Base-by-base conservation (phyloP, 805 yeast species). In the Candida caryicola region DNA sequence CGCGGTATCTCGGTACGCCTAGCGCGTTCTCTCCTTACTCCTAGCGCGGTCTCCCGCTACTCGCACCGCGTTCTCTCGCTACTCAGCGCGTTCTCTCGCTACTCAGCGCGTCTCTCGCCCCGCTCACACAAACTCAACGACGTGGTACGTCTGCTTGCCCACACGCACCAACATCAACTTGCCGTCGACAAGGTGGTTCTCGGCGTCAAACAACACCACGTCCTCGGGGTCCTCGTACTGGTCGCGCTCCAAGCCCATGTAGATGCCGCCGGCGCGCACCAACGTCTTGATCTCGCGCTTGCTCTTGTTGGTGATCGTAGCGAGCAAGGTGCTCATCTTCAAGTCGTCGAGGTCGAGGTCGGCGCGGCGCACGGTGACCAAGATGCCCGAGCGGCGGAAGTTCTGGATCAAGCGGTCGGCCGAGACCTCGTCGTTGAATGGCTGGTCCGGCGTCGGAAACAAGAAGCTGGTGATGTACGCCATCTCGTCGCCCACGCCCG, bases 71-170 rank as follows among this genome's bases (percentile, higher is more conserved):
- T n/a, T n/a, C n/a, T n/a, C n/a, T n/a, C n/a, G n/a, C n/a, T 10
- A 23, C 25, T 10, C 10, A 7, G 25, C 10, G 25, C 10, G 10
- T 23, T 10, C 25, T 23, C 25, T 23, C 25, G 10, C 25, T 23
- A 8, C 25, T 23, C 10, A 23, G n/a, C n/a, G n/a, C n/a, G n/a
- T n/a, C n/a, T n/a, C n/a, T n/a, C n/a, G n/a, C 30, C n/a, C n/a
- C n/a, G n/a, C n/a, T n/a, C 13, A 25, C n/a, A 19, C 25, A 33
- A 70, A 57, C 41, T 76, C 74, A n/a, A 79, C 73, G 17, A 82
- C 76, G 52, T 71, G 66, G 52, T 80, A 81, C 43, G 76, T 76
- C 33, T 74, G 77, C 55, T 90, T 91, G 2, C 97, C 98, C 6
- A 81, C 59, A 49, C 95, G 73, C 14, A 90, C 55, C 27, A 88